These are phyloP conservation scores for Lobosporangium transversale DNA, from an alignment of 192 early-diverging fungal genomes.

Conservation along the genomic window DNA sequence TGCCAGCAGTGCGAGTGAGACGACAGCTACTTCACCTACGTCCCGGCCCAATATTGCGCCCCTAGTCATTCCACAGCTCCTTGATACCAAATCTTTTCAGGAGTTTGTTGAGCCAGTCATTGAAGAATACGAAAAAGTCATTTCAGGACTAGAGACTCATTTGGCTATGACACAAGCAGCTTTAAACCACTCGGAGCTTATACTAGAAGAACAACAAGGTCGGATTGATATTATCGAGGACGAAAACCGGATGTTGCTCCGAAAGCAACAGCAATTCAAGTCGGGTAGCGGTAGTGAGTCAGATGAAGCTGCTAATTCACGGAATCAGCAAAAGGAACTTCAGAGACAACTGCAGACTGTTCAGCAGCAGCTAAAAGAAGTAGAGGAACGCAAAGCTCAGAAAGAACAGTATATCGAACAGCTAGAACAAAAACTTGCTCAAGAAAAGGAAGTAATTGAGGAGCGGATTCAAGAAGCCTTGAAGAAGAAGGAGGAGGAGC, in stretches of 20 bases:
- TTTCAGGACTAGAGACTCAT: slow-evolving; percentile 69
- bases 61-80: slow-evolving; percentile 6
- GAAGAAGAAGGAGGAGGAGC: slow-evolving; percentile 40
- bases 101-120: slow-evolving; percentile 74
- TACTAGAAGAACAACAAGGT: slow-evolving; percentile 66
- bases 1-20: background rate
- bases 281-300: slow-evolving; percentile 3
- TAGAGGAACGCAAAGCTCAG: slow-evolving; percentile 15
- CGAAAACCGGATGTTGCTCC: no score
- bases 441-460: slow-evolving; percentile 21
- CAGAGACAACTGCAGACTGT: slow-evolving; percentile 13
- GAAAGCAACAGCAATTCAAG: background rate
- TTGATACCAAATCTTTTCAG: slow-evolving; percentile 44
- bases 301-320: slow-evolving; percentile 13
- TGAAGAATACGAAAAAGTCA: slow-evolving; percentile 75
- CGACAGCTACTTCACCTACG: slow-evolving; percentile 33
- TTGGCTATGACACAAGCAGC: slow-evolving; percentile 66
- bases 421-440: slow-evolving; percentile 34
- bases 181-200: slow-evolving; percentile 63
- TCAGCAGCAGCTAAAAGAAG: slow-evolving; percentile 23
- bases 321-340: background rate
- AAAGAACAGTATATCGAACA: slow-evolving; percentile 34
- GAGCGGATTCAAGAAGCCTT: slow-evolving; percentile 27
- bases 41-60: slow-evolving; percentile 17
- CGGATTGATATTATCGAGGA: no score